These are phyloP conservation scores for Boechera retrofracta DNA, from an alignment of 345 rosid species.

Conservation along the genomic window DNA sequence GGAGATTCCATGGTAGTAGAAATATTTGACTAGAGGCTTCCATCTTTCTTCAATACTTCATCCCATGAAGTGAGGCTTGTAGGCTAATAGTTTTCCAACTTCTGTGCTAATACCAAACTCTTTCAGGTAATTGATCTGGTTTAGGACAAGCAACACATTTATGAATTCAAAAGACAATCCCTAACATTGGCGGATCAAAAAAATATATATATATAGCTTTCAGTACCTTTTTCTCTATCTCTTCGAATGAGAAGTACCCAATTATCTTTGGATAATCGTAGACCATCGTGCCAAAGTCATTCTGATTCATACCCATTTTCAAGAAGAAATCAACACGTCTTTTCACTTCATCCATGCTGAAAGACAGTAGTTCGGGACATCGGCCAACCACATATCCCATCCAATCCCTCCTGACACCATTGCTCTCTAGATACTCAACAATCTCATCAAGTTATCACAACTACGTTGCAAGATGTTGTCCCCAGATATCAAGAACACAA, in stretches of 20 bases:
- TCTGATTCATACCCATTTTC: slow-evolving; percentile 80
- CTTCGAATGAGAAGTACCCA: slow-evolving; percentile 67
- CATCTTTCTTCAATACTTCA: slow-evolving; percentile 83
- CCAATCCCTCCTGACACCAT: slow-evolving; percentile 85
- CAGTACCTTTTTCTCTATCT: slow-evolving; percentile 83
- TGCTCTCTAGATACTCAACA: slow-evolving; percentile 71
- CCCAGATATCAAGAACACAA: slow-evolving; percentile 67
- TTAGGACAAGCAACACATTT: slow-evolving; percentile 2
- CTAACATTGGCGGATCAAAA: background rate
- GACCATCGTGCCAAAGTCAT: slow-evolving; percentile 94
- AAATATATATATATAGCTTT: background rate
- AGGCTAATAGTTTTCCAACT: slow-evolving; percentile 80
- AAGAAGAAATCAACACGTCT: slow-evolving; percentile 67
- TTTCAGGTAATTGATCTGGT: slow-evolving; percentile 76
- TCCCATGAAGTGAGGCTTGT: slow-evolving; percentile 84
- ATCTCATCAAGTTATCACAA: slow-evolving; percentile 60
- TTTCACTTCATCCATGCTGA: slow-evolving; percentile 67
- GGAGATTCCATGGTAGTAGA: slow-evolving; percentile 85
- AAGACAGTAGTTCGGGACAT: slow-evolving; percentile 69
- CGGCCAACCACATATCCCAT: slow-evolving; percentile 84
- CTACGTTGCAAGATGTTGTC: slow-evolving; percentile 62
- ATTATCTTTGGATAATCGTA: slow-evolving; percentile 79
- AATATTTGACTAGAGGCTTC: slow-evolving; percentile 87
- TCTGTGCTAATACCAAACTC: slow-evolving; percentile 82
- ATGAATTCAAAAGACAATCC: background rate